Conservation (phyloP, 805 yeast species). For the Kazachstania bromeliacearum region DNA sequence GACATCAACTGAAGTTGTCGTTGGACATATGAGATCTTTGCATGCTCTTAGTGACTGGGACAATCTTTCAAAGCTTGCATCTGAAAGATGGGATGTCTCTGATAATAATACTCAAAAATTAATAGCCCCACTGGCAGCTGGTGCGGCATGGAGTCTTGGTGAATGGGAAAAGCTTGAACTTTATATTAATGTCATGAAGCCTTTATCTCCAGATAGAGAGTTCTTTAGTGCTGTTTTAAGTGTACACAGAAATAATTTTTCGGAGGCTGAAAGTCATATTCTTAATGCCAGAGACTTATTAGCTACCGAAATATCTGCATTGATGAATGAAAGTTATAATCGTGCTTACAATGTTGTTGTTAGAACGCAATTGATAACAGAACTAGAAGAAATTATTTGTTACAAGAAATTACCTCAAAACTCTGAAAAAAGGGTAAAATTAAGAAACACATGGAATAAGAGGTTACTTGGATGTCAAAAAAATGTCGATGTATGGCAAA, state of each 20-base stretch:
- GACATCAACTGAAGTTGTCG: slow-evolving; percentile 69
- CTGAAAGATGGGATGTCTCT: slow-evolving; percentile 70
- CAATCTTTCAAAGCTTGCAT: slow-evolving; percentile 72
- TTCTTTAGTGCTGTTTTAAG: slow-evolving; percentile 83
- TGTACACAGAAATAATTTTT: slow-evolving; percentile 75
- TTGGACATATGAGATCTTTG: slow-evolving; percentile 95
- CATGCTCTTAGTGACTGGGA: slow-evolving; percentile 98
- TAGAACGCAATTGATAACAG: slow-evolving; percentile 92
- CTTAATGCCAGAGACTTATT: slow-evolving; percentile 76
- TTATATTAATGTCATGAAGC: slow-evolving; percentile 80
- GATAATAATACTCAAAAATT: slow-evolving; percentile 62
- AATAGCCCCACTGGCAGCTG: slow-evolving; percentile 93
- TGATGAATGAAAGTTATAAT: slow-evolving; percentile 87
- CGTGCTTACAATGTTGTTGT: slow-evolving; percentile 95
- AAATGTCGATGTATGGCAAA: slow-evolving; percentile 95
- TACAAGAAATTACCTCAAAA: slow-evolving; percentile 77
- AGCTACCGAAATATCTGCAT: slow-evolving; percentile 85
- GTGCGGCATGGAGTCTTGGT: slow-evolving; percentile 95
- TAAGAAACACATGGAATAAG: slow-evolving; percentile 87
- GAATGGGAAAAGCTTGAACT: slow-evolving; percentile 94
- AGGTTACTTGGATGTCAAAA: slow-evolving; percentile 86
- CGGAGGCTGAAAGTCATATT: slow-evolving; percentile 68
- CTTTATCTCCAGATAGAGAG: slow-evolving; percentile 86
- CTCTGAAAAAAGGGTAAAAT: slow-evolving; percentile 63
- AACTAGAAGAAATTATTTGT: slow-evolving; percentile 82